Base-by-base conservation (phyloP, 306 rosid genomes). In the Gastrolobium villosum region DNA sequence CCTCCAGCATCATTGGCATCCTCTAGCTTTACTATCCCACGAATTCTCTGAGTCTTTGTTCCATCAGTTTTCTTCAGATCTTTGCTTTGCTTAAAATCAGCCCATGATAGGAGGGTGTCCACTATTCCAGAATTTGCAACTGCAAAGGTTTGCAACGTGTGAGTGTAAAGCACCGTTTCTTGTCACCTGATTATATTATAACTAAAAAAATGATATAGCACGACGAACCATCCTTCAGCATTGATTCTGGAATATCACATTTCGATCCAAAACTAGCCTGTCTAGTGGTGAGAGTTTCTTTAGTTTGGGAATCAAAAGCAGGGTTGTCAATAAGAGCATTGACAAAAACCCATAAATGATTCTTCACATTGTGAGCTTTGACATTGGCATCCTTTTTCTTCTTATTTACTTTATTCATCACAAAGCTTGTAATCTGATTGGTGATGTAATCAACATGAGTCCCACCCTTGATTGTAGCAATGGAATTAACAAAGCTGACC, bases 1-100 rank as follows among this genome's bases (percentile, higher is more conserved):
- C 98, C 92, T 37, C 99, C 98, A n/a, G 98, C 99, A 52, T 86
- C 87, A 85, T 95, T 95, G 13, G 99, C 99, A 78, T 95, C 99
- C 57, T 92, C 98, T 11, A 95, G 90, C 87, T 95, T 95, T 64
- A 88, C 85, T 45, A 95, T 87, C 4, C 97, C 97, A 46, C 88
- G 94, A 50, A 95, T 72, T 64, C 91, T 91, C 77, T 89, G 97
- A 3, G 97, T 95, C 85, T 95, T 95, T 4, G 98, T 74, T 78
- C 99, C 99, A 86, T 95, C 99, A 5, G 98, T 55, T 85, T 95
- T 95, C 86, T 92, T 95, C 65, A 95, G 81, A 72, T 92, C 99
- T 77, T 95, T 95, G 87, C 83, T 95, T 79, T 88, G 90, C 83
- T 88, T 92, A 77, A 91, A 95, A 81, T 77, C 96, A 9, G 96